Evolutionary conservation across 2,329 filamentous ascomycete species (phyloP).

Genomic region (Rhynchosporium secalis): DNA sequence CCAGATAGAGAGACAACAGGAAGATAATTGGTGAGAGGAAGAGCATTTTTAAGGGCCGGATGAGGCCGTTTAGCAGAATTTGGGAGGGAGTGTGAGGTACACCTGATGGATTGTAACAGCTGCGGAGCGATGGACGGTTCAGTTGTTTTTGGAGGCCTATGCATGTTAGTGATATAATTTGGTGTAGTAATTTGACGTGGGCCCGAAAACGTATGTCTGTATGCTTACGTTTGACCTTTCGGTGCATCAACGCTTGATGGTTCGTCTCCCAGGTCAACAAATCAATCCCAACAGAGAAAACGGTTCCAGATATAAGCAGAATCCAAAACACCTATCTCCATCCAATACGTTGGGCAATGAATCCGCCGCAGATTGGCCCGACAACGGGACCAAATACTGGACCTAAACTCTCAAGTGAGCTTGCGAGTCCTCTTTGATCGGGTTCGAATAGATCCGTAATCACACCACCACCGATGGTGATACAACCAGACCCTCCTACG

Average conservation of each 20-base stretch:
- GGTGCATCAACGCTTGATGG: slow-evolving; percentile 51
- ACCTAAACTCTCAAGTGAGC: slow-evolving; percentile 34
- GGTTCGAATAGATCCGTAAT: slow-evolving; percentile 44
- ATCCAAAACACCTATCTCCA: slow-evolving; percentile 46
- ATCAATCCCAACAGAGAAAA: slow-evolving; percentile 41
- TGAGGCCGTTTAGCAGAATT: slow-evolving; percentile 46
- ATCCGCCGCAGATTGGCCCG: slow-evolving; percentile 37
- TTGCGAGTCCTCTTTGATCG: slow-evolving; percentile 38
- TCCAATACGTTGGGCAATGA: slow-evolving; percentile 52
- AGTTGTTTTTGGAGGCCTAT: slow-evolving; percentile 46
- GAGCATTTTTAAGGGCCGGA: slow-evolving; percentile 51
- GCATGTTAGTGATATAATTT: slow-evolving; percentile 17
- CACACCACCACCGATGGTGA: slow-evolving; percentile 46
- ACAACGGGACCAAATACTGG: slow-evolving; percentile 38
- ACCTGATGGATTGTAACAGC: slow-evolving; percentile 45
- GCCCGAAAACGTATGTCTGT: neutral
- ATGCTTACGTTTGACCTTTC: slow-evolving; percentile 44
- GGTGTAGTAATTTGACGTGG: neutral
- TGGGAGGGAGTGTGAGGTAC: slow-evolving; percentile 27
- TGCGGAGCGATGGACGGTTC: slow-evolving; percentile 44
- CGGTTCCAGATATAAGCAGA: slow-evolving; percentile 47
- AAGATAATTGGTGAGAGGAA: slow-evolving; percentile 43
- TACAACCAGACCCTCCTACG: slow-evolving; percentile 47
- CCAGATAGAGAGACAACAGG: slow-evolving; percentile 51
- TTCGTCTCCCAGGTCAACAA: slow-evolving; percentile 50